Base-by-base conservation (phyloP, 2,329 filamentous ascomycete genomes). In the Aureobasidium sp. region DNA sequence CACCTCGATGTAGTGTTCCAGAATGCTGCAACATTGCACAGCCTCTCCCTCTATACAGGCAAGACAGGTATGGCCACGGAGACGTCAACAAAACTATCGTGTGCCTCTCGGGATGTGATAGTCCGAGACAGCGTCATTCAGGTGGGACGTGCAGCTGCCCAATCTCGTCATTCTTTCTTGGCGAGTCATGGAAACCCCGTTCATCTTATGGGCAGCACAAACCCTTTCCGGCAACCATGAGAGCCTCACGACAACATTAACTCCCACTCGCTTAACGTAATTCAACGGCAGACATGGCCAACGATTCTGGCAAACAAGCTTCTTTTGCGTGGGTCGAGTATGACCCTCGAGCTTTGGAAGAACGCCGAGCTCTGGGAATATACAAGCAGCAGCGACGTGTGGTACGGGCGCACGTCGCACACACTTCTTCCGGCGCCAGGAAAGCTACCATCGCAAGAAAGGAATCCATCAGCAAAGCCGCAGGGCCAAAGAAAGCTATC, bases 381-480 rank as follows among this genome's bases (percentile, higher is more conserved):
- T 47, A 60, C 36, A 60, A 39, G 5, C 56, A 60, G 27, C 56
- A 60, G n/a, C 56, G 45, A 6, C 44, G 36, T 22, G 56, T 55
- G 20, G 60, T 53, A 3, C 48, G 60, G 34, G 41, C 47, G 36
- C 60, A 62, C n/a, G 60, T 47, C 14, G 60, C 60, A 1, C 42
- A 47, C 27, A 55, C 55, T 20, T 68, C 64, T 37, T 67, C 64
- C 8, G 65, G 62, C 12, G 47, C 57, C 8, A 57, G 66, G 15
- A 67, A 68, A 55, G 65, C 65, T 1, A 68, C 66, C 4, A 68
- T 68, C 39, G 66, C 66, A 3, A 59, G 57, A 15, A 68, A 66
- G 12, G 25, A 53, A 44, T 14, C 55, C 36, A 41, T 56, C 47
- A 27, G 39, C 6, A 56, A 34, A 22, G 39, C 39, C 17, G 1